These are phyloP conservation scores for Pseudogymnoascus sp. DNA, from an alignment of 2,329 filamentous ascomycete species.

Conservation along the genomic window DNA sequence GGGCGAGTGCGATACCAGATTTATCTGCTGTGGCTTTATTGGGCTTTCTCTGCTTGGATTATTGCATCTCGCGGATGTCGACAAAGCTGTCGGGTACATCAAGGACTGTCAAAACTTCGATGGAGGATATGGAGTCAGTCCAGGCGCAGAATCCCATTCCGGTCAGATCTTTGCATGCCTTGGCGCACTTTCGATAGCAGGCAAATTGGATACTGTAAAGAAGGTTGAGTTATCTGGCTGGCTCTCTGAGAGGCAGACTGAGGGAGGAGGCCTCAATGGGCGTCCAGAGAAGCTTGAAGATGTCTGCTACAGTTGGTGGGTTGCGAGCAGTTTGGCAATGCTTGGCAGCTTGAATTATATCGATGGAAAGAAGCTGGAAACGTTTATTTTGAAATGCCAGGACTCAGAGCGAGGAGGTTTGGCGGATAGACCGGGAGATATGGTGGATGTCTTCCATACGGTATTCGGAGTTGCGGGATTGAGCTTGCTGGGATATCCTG, in stretches of 20 bases:
- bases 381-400: slow-evolving; percentile 84
- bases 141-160: slow-evolving; percentile 88
- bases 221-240: slow-evolving; percentile 76
- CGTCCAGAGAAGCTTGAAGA: slow-evolving; percentile 93
- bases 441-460: slow-evolving; percentile 97
- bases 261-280: slow-evolving; percentile 84
- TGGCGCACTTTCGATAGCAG: slow-evolving; percentile 76
- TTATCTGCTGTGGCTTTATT: slow-evolving; percentile 85
- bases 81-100: slow-evolving; percentile 73
- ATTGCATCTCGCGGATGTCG: slow-evolving; percentile 66
- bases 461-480: slow-evolving; percentile 82
- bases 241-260: slow-evolving; percentile 87
- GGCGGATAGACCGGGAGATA: slow-evolving; percentile 83
- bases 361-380: slow-evolving; percentile 68
- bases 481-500: slow-evolving; percentile 73
- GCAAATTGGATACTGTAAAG: slow-evolving; percentile 74
- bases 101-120: slow-evolving; percentile 86
- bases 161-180: slow-evolving; percentile 96
- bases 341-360: slow-evolving; percentile 89
- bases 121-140: slow-evolving; percentile 83
- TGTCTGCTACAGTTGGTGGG: slow-evolving; percentile 99
- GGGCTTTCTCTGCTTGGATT: slow-evolving; percentile 77
- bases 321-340: slow-evolving; percentile 84
- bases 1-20: slow-evolving; percentile 93
- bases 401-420: slow-evolving; percentile 79